Base-by-base conservation (phyloP, 2,329 filamentous ascomycete species). In the Plenodomus lindquistii region DNA sequence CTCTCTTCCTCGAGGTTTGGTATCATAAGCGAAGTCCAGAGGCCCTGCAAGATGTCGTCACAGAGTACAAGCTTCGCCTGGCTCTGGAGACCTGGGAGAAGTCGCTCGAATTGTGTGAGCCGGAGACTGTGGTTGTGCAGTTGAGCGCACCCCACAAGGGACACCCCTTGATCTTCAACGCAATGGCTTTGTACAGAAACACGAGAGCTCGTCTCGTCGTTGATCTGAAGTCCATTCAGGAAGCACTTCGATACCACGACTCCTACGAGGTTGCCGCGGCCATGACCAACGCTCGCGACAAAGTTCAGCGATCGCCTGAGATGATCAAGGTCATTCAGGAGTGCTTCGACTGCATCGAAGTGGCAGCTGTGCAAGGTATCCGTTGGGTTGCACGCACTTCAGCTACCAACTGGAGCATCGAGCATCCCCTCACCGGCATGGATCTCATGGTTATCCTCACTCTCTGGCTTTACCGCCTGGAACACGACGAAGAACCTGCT, bases 311-410 rank as follows among this genome's bases (percentile, higher is more conserved):
- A 59, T 96, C 91, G 17, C 86, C 88, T 66, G 93, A 97, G 74
- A 97, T 97, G 93, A 89, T 97, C 79, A 96, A 96, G 77, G 92
- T 97, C 64, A 96, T 99, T 54, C 88, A 97, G 68, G 91, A 95
- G 74, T 97, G 94, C 77, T 97, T 94, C 75, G 91, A 95, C 74
- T 97, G 92, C 78, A 92, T 99, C 66, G 93, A 97, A 74, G 96
- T 94, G 40, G 93, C 93, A 46, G 93, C 95, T 38, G 79, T 91
- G 54, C 92, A 97, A 73, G 94, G 93, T 58, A 91, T 97, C 59
- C 91, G 93, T 64, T 97, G 94, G 93, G 92, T 97, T 54, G 93
- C 93, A n/a, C 88, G 92, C 61, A 97, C 93, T 18, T 97, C 92
- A 39, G 91, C 94, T 18, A 97, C 94, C 39, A 97, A 97, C 76